A percentile compares a stretch with the other conserved stretches of the same genome.
phyloP scores from a whole-genome alignment of 2,329 filamentous ascomycete genomes.

The Blastomyces gilchristii region DNA sequence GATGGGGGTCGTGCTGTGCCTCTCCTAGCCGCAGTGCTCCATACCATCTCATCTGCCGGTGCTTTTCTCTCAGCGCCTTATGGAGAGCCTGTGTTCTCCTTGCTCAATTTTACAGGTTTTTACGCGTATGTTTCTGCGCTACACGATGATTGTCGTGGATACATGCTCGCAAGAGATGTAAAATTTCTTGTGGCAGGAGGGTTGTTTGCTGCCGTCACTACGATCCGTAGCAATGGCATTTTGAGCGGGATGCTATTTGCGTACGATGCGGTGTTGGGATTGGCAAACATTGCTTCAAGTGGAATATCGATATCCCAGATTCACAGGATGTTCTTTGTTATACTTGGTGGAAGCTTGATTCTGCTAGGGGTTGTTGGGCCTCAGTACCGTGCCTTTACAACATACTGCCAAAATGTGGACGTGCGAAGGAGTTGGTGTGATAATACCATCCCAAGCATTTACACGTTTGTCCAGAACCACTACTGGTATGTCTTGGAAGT shows the following conservation, averaged over 20 bases:
- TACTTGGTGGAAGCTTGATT: slow-evolving; percentile 57
- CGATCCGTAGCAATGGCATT: slow-evolving; percentile 76
- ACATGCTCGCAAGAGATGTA: slow-evolving; percentile 30
- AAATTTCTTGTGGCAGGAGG: slow-evolving; percentile 54
- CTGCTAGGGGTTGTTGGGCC: slow-evolving; percentile 59
- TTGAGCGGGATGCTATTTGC: slow-evolving; percentile 70
- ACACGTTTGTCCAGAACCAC: slow-evolving; percentile 73
- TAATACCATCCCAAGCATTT: slow-evolving; percentile 69
- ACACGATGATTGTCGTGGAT: slow-evolving; percentile 24
- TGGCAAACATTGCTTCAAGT: slow-evolving; percentile 34
- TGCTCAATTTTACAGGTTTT: slow-evolving; percentile 65
- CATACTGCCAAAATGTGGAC: slow-evolving; percentile 49
- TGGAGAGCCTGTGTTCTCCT: slow-evolving; percentile 67
- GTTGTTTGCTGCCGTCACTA: slow-evolving; percentile 60
- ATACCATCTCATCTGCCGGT: slow-evolving; percentile 78
- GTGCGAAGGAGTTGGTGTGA: slow-evolving; percentile 62
- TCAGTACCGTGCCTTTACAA: slow-evolving; percentile 62
- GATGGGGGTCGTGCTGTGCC: slow-evolving; percentile 22
- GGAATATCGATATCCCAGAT: slow-evolving; percentile 32
- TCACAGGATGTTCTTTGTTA: slow-evolving; percentile 47
- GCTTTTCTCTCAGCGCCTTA: slow-evolving; percentile 84
- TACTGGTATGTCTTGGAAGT: slow-evolving; percentile 63
- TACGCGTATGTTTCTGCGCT: slow-evolving; percentile 52
- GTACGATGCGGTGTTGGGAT: slow-evolving; percentile 44
- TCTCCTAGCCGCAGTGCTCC: slow-evolving; percentile 60